A percentile compares a stretch with the other conserved stretches of the same genome.
These are phyloP conservation scores for Aspergillus egyptiacus DNA, from an alignment of 495 filamentous ascomycete genomes.

Conservation along the genomic window DNA sequence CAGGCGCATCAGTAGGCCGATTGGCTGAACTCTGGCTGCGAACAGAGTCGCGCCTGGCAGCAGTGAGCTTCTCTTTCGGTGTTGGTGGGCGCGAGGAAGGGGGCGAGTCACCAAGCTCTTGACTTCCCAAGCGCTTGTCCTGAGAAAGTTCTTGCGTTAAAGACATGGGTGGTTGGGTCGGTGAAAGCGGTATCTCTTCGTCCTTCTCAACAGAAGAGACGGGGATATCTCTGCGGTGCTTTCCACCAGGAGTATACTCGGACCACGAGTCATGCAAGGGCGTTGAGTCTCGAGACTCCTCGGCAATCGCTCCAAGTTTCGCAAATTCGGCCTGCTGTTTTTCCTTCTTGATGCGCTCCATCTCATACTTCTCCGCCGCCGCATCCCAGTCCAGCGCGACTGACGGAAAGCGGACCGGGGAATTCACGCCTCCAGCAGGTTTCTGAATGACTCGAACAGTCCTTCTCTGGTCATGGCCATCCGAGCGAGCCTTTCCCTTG, in stretches of 20 bases:
- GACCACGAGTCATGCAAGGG: conserved; percentile 1
- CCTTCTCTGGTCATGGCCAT: conserved; percentile 34
- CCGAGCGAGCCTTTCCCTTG: conserved; percentile 26
- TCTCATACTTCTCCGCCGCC: conserved; percentile 14
- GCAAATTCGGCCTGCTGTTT: conserved; percentile 4
- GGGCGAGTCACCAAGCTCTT: conserved; percentile 27
- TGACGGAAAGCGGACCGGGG: conserved; percentile 27
- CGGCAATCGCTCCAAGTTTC: conserved; percentile 11
- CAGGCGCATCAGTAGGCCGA: neutral
- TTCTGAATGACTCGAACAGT: conserved; percentile 33
- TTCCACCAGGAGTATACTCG: neutral
- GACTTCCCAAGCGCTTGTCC: conserved; percentile 17
- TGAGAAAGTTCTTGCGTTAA: neutral
- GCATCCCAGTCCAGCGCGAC: conserved; percentile 33
- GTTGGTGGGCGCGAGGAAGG: conserved; percentile 3
- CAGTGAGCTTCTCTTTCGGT: neutral
- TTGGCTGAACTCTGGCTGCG: conserved; percentile 1
- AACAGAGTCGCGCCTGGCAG: neutral
- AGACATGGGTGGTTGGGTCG: neutral
- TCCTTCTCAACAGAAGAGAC: conserved; percentile 24
- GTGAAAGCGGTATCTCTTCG: conserved; percentile 14
- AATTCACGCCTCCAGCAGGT: conserved; percentile 9
- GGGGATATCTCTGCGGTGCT: conserved; percentile 16
- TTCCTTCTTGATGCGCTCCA: conserved; percentile 12
- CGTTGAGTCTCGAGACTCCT: conserved; percentile 4